Conservation (phyloP, 148 eudicot genomes). For the Fagopyrum esculentum region DNA sequence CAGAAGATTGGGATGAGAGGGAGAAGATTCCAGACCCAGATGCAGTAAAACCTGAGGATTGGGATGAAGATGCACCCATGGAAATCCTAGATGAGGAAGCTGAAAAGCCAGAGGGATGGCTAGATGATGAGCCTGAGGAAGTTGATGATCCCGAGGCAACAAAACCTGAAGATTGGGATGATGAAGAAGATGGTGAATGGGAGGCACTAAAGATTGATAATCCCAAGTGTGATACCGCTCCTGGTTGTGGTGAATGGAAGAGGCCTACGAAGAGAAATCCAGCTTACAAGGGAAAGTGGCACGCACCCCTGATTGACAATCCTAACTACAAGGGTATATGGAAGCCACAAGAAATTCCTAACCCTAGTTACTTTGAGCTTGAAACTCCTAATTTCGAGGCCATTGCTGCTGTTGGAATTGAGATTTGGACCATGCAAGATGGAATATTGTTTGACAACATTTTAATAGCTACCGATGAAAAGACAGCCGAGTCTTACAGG, state of each 20-base stretch:
- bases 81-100: slow-evolving; percentile 88
- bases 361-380: slow-evolving; percentile 78
- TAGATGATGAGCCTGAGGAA: slow-evolving; percentile 92
- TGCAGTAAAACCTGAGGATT: slow-evolving; percentile 80
- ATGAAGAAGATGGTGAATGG: slow-evolving; percentile 97
- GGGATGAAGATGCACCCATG: slow-evolving; percentile 99
- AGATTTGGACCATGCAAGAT: slow-evolving; percentile 94
- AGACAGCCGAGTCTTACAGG: slow-evolving; percentile 60
- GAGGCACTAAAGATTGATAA: slow-evolving; percentile 90
- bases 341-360: slow-evolving; percentile 80
- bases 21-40: slow-evolving; percentile 65
- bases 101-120: slow-evolving; percentile 94
- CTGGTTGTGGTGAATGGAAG: slow-evolving; percentile 98
- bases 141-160: slow-evolving; percentile 87
- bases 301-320: slow-evolving; percentile 73
- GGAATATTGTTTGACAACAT: slow-evolving; percentile 87
- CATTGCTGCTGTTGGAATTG: slow-evolving; percentile 93
- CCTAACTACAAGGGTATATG: slow-evolving; percentile 91
- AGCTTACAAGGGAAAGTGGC: slow-evolving; percentile 92
- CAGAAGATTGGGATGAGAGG: slow-evolving; percentile 94
- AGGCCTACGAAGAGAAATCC: slow-evolving; percentile 83
- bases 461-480: slow-evolving; percentile 69
- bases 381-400: slow-evolving; percentile 74
- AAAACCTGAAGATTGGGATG: slow-evolving; percentile 97
- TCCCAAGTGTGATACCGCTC: slow-evolving; percentile 77